Evolutionary conservation across 2,329 filamentous ascomycete species (phyloP).

Genomic region (Fusarium keratoplasticum): DNA sequence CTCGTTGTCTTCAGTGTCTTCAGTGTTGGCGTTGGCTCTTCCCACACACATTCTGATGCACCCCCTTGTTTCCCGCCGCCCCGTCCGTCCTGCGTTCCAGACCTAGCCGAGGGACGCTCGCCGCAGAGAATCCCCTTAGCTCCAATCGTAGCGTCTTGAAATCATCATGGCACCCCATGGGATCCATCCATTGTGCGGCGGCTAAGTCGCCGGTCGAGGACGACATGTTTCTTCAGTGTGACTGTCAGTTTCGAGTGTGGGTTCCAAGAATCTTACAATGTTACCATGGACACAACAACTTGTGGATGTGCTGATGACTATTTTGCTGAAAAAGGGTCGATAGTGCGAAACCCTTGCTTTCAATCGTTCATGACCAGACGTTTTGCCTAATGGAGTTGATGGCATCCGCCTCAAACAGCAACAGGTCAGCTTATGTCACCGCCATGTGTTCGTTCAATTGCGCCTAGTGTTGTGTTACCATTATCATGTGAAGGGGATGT

Average conservation of each 20-base stretch:
- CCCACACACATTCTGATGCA: conserved; percentile 1
- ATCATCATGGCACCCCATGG: neutral
- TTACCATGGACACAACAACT: neutral
- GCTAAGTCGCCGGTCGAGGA: neutral
- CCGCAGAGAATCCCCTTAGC: neutral
- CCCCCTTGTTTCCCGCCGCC: conserved; percentile 1
- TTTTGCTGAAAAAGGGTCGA: neutral
- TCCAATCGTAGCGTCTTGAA: neutral
- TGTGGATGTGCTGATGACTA: neutral
- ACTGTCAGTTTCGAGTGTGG: neutral
- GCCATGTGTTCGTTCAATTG: neutral
- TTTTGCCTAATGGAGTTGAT: neutral
- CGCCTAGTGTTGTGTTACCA: neutral
- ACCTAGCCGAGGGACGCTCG: neutral
- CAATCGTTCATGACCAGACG: neutral
- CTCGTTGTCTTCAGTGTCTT: neutral
- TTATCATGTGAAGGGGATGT: neutral
- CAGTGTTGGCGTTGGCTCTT: neutral
- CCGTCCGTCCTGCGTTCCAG: neutral
- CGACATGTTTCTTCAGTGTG: neutral
- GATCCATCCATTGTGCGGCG: neutral
- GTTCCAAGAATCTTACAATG: neutral
- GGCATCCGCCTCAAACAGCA: neutral
- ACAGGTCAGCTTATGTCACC: neutral
- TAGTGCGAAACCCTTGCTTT: neutral